Base-by-base conservation (phyloP, 1,284 basidiomycete species). In the Hemileia vastatrix region DNA sequence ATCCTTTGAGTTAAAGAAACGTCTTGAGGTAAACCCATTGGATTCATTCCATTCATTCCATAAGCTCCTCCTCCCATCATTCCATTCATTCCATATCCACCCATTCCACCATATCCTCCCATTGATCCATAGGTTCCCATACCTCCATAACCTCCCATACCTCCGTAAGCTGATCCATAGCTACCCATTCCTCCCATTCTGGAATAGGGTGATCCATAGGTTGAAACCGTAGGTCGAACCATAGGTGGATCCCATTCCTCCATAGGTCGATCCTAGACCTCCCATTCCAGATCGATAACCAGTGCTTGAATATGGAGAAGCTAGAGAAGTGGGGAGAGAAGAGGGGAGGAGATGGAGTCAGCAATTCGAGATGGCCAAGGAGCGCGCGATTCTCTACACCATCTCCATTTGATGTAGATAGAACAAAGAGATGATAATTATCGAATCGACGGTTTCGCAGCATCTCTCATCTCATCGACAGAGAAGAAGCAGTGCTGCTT, bases 1-100 rank as follows among this genome's bases (percentile, higher is more conserved):
- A 96, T 85, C 0, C 89, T 85, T 71, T 91, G 89, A 0, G 90
- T 86, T 65, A 95, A 83, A n/a, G 69, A 70, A 8, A 68, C 68
- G 15, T 64, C 63, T 43, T 71, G 71, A 36, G 71, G 70, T 74
- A 77, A 19, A 74, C 76, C 75, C 79, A 78, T 40, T 81, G 77
- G 51, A 71, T 67, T 72, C 75, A 76, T 49, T 60, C 15, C 47
- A 43, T 48, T 36, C 48, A 54, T 43, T 15, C 52, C 44, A 43
- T 66, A 66, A 50, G 69, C 69, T 8, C 65, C 65, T 24, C 59
- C 65, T 15, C 70, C 66, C 66, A 66, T 43, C 67, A 70, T 9
- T 64, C 64, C 49, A 54, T 59, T 0, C 27, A 27, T 27, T 24
- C 65, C 61, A 18, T 49, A 56, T 4, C 54, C 54, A 11, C 77